Evolutionary conservation across 2,329 filamentous ascomycete genomes (phyloP), one percentile per base, ranked within the genome.

Genomic region (Exophiala oligosperma): DNA sequence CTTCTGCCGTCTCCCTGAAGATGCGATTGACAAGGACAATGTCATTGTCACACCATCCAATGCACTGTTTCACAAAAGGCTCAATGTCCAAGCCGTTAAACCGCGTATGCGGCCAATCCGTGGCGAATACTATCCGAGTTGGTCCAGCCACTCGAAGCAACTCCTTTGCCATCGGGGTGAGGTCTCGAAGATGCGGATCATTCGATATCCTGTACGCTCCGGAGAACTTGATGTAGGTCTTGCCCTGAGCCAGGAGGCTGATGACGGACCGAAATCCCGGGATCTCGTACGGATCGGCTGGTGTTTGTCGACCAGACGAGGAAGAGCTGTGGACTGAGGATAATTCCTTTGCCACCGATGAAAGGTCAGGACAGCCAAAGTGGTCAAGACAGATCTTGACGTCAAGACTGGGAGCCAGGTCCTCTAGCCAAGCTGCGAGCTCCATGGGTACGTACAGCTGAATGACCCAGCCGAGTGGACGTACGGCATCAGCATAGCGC

Each of bases 101-200:
- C 8, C 84, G 74, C 2, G 84, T 87, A 68, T 86, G 84, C 21
- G 84, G 84, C 84, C 84, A 87, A 65, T 87, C 84, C 0, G 82
- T 84, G 1, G 82, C 83, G 67, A 84, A 87, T 0, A 86, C 77
- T 7, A 84, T 72, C 14, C 77, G 72, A 17, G 75, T 29, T 14
- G 32, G 69, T 1, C 75, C 74, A 9, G 76, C 78, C 2, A 76
- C 69, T 2, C 69, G 68, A 29, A 85, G 64, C 4, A 85, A 69
- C 62, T 84, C 79, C 9, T 68, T 71, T 9, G 76, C 77, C 40
- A 86, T 69, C 1, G 74, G 74, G 52, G 80, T 76, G 2, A 83
- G 62, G 46, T 80, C 74, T 21, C 44, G 17, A 5, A 47, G 12
- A 23, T 75, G 64, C 4, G 71, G 68, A 51, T 79, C 74, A 40